Evolutionary conservation across 2,329 filamentous ascomycete genomes (phyloP).

Genomic region (Chaetothyriales sp.): DNA sequence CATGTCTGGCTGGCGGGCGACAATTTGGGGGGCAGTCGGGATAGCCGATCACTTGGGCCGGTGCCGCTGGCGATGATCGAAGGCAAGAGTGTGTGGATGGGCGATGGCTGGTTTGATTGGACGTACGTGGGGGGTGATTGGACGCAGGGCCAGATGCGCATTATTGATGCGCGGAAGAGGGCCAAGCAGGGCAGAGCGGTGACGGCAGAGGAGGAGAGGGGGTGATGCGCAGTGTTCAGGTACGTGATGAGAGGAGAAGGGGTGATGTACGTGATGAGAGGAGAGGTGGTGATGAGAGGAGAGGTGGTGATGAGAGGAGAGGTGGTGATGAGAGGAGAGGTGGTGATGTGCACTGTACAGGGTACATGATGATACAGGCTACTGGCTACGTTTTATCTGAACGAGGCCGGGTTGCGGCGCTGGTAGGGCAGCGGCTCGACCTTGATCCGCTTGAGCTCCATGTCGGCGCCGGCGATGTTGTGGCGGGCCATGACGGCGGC

Average conservation of each 20-base stretch:
- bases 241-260: neutral
- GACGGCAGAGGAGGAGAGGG: neutral
- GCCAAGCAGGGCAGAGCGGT: neutral
- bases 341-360: constrained; percentile 9
- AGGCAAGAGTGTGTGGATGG: constrained; percentile 45
- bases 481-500: constrained; percentile 74
- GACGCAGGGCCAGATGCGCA: neutral
- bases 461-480: constrained; percentile 58
- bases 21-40: constrained; percentile 68
- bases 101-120: constrained; percentile 14
- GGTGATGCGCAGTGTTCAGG: constrained; percentile 13
- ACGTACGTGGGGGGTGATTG: constrained; percentile 1
- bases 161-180: neutral
- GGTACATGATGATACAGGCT: constrained; percentile 11
- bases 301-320: neutral
- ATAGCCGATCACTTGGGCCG: constrained; percentile 77
- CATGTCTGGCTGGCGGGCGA: constrained; percentile 89
- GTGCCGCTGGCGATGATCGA: constrained; percentile 71
- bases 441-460: constrained; percentile 74
- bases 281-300: neutral
- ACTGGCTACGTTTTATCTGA: constrained; percentile 23
- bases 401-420: constrained; percentile 39
- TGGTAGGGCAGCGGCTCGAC: constrained; percentile 55
- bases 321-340: neutral
- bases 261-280: neutral